Evolutionary conservation across 2,329 filamentous ascomycete species (phyloP), one percentile per base, ranked within the genome.

Genomic region (Diaporthe velutina): DNA sequence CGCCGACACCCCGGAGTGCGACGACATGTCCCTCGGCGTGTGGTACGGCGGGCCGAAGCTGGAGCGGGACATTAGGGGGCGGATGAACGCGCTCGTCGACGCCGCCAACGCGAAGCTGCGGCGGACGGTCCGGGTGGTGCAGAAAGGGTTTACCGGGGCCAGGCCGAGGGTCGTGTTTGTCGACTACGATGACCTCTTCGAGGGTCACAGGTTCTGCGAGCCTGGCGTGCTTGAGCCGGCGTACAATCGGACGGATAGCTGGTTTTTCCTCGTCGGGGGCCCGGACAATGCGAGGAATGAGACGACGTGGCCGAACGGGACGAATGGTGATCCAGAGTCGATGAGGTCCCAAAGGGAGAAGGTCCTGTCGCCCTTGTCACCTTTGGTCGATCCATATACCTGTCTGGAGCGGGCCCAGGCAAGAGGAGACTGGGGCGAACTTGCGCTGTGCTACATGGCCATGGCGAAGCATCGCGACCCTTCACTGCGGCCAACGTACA

Each of bases 181-280:
- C 55, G 83, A 88, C 76, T 86, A 86, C 73, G 86, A 88, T 68
- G 78, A 77, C 9, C 79, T 76, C 7, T 88, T 87, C 74, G 83
- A 85, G 1, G 85, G 86, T 6, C 86, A 88, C 77, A 84, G 86
- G 8, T 88, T 83, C 72, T 82, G 79, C 70, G 80, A 82, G 77
- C 71, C 74, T 4, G 78, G 76, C 7, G 80, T 81, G 5, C 79
- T 77, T 17, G 86, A 88, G 77, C 86, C 86, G 8, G 86, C 85
- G 67, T 87, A 87, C 72, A 77, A 78, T 6, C 81, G 85, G 40
- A 81, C 80, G 28, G 85, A 85, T 30, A 88, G 85, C 0, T 88
- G 85, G 85, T 88, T 88, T 76, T 88, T 88, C 76, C 82, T 86
- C 35, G 85, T 87, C 4, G 86, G 86, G 6, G 86, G 85, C 3